Evolutionary conservation across 116 monocot genomes (phyloP).

Genomic region (Phalaenopsis hybrid): DNA sequence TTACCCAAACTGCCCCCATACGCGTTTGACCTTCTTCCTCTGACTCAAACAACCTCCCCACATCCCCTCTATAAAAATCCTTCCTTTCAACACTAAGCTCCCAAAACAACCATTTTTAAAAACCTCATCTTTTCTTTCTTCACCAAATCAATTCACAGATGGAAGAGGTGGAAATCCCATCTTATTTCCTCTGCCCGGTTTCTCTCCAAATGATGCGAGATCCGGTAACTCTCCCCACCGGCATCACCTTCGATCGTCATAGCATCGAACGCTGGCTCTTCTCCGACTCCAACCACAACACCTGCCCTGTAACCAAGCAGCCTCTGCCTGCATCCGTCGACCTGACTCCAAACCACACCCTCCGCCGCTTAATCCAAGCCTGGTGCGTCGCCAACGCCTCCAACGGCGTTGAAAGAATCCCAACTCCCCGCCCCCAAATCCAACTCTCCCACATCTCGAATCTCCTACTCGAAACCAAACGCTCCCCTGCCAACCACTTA

Average conservation of each 20-base stretch:
- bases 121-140: background rate
- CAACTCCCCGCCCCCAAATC: conserved; percentile 80
- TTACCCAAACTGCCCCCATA: too few relatives aligned
- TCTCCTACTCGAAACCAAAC: conserved; percentile 31
- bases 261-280: conserved; percentile 78
- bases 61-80: background rate
- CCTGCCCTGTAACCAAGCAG: conserved; percentile 64
- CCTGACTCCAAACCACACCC: background rate
- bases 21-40: too few relatives aligned
- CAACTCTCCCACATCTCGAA: conserved; percentile 67
- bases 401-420: conserved; percentile 21
- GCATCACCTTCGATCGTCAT: conserved; percentile 80
- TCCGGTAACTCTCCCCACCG: conserved; percentile 75
- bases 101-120: background rate
- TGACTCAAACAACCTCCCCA: too few relatives aligned
- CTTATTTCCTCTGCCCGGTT: conserved; percentile 76
- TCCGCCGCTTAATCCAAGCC: too few relatives aligned
- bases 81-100: background rate
- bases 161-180: conserved; percentile 39
- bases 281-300: conserved; percentile 20
- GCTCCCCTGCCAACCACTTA: conserved; percentile 36
- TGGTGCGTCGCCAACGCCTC: conserved; percentile 18
- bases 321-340: conserved; percentile 21
- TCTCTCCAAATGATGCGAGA: conserved; percentile 80
- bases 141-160: background rate